Evolutionary conservation across 2,329 filamentous ascomycete species (phyloP).

Genomic region (Coniochaeta ligniaria): DNA sequence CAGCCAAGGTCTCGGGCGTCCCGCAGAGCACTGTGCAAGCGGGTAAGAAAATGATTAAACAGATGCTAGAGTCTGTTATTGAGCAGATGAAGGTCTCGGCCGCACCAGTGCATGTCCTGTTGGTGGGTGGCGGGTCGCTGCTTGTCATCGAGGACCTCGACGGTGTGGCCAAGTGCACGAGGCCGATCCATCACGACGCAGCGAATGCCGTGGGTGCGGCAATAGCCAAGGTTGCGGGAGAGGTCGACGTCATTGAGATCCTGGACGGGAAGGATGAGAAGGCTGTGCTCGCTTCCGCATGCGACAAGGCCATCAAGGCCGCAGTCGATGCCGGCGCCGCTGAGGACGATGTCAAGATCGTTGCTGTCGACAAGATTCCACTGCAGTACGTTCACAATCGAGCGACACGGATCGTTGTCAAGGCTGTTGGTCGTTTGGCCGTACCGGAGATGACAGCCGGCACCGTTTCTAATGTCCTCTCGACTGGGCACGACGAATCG

Average conservation of each 20-base stretch:
- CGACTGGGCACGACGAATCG: background rate
- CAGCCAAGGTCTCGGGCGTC: constrained; percentile 18
- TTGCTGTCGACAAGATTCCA: constrained; percentile 7
- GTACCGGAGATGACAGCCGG: background rate
- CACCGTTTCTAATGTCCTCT: background rate
- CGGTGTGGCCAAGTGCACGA: constrained; percentile 41
- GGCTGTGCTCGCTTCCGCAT: background rate
- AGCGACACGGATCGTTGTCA: constrained; percentile 12
- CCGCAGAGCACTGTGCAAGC: constrained; percentile 12
- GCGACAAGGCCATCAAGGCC: background rate
- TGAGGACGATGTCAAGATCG: background rate
- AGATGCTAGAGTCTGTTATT: constrained; percentile 25
- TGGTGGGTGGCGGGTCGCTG: constrained; percentile 52
- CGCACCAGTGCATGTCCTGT: constrained; percentile 39
- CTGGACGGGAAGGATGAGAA: background rate
- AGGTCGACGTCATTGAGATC: background rate
- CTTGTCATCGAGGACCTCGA: constrained; percentile 38
- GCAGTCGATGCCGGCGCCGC: background rate
- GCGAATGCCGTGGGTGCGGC: constrained; percentile 57
- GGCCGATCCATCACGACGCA: constrained; percentile 44
- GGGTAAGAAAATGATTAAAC: constrained; percentile 28
- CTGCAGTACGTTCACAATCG: constrained; percentile 14
- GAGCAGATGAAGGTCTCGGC: constrained; percentile 51
- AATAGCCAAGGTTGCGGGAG: constrained; percentile 35
- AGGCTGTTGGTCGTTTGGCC: constrained; percentile 11